Percentiles rank a stretch among this genome's conserved stretches.
Conservation (phyloP, 345 rosid genomes). For the Leavenworthia alabamica region DNA sequence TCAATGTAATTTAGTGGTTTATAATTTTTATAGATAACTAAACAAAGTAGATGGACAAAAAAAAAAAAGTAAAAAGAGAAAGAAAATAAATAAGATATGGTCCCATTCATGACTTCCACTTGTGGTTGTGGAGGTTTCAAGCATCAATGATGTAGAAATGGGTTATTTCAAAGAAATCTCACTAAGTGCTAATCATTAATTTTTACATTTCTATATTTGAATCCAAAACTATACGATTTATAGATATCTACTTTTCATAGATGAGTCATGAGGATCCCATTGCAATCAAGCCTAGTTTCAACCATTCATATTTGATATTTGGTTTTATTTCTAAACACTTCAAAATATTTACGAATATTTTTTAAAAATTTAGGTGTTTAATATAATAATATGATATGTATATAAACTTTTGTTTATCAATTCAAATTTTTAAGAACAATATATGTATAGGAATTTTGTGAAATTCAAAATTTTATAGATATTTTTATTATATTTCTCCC, state of each 20-base stretch:
- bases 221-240: neutral
- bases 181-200: neutral
- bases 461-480: no score
- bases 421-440: no score
- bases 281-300: no score
- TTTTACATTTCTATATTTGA: neutral
- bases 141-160: conserved; percentile 8
- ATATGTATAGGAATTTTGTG: no score
- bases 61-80: neutral
- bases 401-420: no score
- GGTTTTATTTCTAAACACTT: no score
- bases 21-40: neutral
- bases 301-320: no score
- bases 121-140: conserved; percentile 1
- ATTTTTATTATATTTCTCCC: no score
- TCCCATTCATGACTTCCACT: neutral
- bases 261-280: no score
- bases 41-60: neutral
- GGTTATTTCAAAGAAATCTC: neutral
- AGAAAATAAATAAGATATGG: neutral
- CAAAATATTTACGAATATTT: no score
- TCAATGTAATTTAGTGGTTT: neutral
- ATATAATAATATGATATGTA: no score
- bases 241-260: neutral
- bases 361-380: no score